Base-by-base conservation (phyloP, 768 basidiomycete genomes). In the Coprinopsis marcescibilis region DNA sequence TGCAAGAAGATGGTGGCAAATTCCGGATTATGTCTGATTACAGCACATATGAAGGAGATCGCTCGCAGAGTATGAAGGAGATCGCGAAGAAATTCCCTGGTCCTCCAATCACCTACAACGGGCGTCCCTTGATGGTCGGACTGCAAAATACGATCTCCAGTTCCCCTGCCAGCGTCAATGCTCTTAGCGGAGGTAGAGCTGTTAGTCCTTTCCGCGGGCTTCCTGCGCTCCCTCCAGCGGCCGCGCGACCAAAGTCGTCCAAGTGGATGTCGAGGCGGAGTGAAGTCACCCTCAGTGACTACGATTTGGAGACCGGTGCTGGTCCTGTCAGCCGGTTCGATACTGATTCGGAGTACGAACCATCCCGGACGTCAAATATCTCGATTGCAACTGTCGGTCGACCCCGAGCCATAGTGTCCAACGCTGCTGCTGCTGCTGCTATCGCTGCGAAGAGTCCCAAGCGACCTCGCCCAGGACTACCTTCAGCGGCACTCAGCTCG, bases 31-130 rank as follows among this genome's bases (percentile, higher is more conserved):
- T 55, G 32, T 61, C 59, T 3, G 52, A 55, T 33, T 50, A 53
- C 30, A 61, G 62, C 53, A 27, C 14, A 7, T 4, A 11, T 4
- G 26, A 17, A 11, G 10, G 7, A 11, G 7, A 17, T 10, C 11
- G 64, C 49, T 59, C 61, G n/a, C 61, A 66, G 53, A 64, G 70
- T 15, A 70, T 82, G 26, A 72, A 70, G 15, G 75, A 77, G 27
- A 64, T 82, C 44, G 69, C 78, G 4, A 51, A 60, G 30, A 74
- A 73, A 59, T 84, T 83, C 62, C 78, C 82, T 29, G 66, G 61
- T 12, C 65, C 74, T 4, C 51, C 52, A 4, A 15, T 49, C 15
- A 49, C 24, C 15, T 49, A 35, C 41, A 49, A 49, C 33, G 48
- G 48, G 12, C 40, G 41, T 1, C 48, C 48, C 12, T 19, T 49